A percentile compares a stretch with the other conserved stretches of the same genome.
phyloP scores from a whole-genome alignment of 1,139 yeast genomes.

The Geotrichum siamense region DNA sequence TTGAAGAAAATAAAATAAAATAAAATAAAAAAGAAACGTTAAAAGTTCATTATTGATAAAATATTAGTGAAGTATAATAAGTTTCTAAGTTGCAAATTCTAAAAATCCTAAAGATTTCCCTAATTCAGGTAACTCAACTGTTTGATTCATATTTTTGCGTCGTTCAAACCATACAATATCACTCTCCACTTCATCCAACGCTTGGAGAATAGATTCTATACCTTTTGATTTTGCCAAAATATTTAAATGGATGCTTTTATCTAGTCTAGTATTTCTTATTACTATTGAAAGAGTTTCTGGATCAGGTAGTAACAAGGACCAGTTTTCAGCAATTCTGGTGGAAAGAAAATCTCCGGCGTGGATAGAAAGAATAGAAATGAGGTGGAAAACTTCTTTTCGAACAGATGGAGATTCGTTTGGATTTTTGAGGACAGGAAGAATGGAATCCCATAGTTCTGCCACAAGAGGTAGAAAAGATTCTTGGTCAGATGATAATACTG shows the following conservation, averaged over 20 bases:
- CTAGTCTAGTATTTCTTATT: neutral
- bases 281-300: neutral
- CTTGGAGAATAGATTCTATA: neutral
- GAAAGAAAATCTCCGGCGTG: conserved; percentile 48
- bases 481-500: conserved; percentile 57
- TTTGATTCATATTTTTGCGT: neutral
- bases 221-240: neutral
- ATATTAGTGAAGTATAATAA: no score
- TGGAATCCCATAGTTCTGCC: conserved; percentile 62
- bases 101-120: neutral
- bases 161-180: conserved; percentile 24
- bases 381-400: conserved; percentile 37
- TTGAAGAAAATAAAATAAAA: no score
- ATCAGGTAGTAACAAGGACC: conserved; percentile 30
- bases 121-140: conserved; percentile 1
- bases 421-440: conserved; percentile 30
- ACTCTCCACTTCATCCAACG: conserved; percentile 21
- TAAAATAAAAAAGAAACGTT: no score
- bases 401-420: conserved; percentile 30
- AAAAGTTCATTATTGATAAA: no score
- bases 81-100: neutral
- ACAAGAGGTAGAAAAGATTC: conserved; percentile 57
- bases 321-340: conserved; percentile 42
- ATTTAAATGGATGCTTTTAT: neutral
- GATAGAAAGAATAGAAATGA: conserved; percentile 37